phyloP scores from a whole-genome alignment of 2,329 filamentous ascomycete species.

The Ceratocystis albifundus region DNA sequence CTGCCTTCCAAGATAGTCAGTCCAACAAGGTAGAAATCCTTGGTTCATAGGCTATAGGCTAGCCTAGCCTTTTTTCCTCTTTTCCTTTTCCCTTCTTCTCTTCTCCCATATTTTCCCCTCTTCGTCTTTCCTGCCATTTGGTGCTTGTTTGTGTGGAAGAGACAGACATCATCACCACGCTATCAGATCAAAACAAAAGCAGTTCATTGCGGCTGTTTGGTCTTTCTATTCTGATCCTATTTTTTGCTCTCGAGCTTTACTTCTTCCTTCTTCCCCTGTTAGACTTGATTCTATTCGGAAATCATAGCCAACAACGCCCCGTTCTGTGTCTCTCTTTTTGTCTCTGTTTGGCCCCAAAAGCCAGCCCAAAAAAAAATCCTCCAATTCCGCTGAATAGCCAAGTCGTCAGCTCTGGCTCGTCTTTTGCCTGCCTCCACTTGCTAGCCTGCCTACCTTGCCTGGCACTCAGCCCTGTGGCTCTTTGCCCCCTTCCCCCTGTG shows the following conservation, averaged over 20 bases:
- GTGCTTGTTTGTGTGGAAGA: conserved; percentile 5
- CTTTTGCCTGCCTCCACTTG: conserved; percentile 17
- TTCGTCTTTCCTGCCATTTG: not conserved
- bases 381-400: not conserved
- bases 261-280: not conserved
- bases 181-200: not conserved
- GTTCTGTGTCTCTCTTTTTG: not conserved
- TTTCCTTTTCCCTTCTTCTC: not conserved
- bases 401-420: conserved; percentile 6
- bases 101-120: not conserved
- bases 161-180: not conserved
- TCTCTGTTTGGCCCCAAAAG: conserved; percentile 6
- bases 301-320: not conserved
- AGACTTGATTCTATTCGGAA: not conserved
- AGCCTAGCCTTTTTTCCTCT: conserved; percentile 2
- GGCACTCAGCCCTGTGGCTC: too few relatives aligned
- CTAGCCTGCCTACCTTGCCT: too few relatives aligned
- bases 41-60: too few relatives aligned
- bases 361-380: conserved; percentile 1
- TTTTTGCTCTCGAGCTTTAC: not conserved
- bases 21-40: too few relatives aligned
- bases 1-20: not conserved
- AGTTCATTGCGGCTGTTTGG: not conserved
- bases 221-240: not conserved
- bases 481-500: too few relatives aligned